Conservation (phyloP, 495 filamentous ascomycete genomes). For the Evansstolkia leycettana region DNA sequence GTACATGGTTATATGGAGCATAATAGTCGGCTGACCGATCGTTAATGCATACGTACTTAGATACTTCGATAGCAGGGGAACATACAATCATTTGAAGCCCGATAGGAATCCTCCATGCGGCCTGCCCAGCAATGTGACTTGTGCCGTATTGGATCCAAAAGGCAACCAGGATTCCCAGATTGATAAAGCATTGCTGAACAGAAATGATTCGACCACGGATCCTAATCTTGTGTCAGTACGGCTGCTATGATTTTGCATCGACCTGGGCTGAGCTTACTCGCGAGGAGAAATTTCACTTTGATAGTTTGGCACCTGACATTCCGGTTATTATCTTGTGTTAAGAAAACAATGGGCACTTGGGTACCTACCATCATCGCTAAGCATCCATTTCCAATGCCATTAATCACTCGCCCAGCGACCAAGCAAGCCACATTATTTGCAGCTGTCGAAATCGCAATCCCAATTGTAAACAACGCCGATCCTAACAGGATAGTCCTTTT, state of each 20-base stretch:
- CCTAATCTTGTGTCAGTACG: background rate
- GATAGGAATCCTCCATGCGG: slow-evolving; percentile 9
- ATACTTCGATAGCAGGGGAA: too few species aligned
- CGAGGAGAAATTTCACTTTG: slow-evolving; percentile 15
- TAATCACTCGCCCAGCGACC: slow-evolving; percentile 14
- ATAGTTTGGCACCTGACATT: slow-evolving; percentile 12
- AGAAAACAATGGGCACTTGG: too few species aligned
- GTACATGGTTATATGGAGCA: slow-evolving; percentile 10
- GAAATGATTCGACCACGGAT: slow-evolving; percentile 10
- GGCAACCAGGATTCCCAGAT: slow-evolving; percentile 8
- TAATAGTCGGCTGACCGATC: slow-evolving; percentile 4
- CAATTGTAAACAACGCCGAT: slow-evolving; percentile 11
- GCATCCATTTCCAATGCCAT: slow-evolving; percentile 14
- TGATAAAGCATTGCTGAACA: slow-evolving; percentile 10
- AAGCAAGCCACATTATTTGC: slow-evolving; percentile 8
- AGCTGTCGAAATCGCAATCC: slow-evolving; percentile 7
- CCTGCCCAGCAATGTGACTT: slow-evolving; percentile 5
- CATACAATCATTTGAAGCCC: slow-evolving; percentile 10
- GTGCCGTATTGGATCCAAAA: slow-evolving; percentile 15
- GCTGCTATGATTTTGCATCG: background rate
- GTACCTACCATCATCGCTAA: slow-evolving; percentile 12
- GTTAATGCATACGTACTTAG: too few species aligned
- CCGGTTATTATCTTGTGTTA: too few species aligned
- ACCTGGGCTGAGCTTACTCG: too few species aligned
- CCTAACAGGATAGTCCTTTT: slow-evolving; percentile 10